phyloP scores from a whole-genome alignment of 257 asterid genomes.

The Petunia secreta region DNA sequence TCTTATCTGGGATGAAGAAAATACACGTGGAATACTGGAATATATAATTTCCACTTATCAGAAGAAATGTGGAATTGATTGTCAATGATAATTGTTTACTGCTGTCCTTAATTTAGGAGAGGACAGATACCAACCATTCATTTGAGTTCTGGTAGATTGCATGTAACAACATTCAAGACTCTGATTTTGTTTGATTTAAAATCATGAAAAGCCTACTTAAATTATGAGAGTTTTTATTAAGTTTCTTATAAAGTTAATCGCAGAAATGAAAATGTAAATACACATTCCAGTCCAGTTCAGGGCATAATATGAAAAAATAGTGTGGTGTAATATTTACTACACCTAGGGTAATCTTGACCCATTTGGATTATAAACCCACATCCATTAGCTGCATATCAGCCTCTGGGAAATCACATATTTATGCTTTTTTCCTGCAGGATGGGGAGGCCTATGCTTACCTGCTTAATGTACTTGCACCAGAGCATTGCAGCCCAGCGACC shows the following conservation, averaged over 20 bases:
- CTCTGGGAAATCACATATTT: constrained; percentile 12
- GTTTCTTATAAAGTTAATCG: not conserved
- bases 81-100: not conserved
- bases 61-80: not conserved
- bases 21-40: not conserved
- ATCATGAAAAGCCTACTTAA: not conserved
- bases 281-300: not conserved
- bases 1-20: not conserved
- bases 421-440: constrained; percentile 60
- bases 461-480: constrained; percentile 98
- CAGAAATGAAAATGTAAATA: not conserved
- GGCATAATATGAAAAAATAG: not conserved
- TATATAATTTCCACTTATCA: not conserved
- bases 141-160: not conserved
- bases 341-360: not conserved
- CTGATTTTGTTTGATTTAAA: not conserved
- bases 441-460: constrained; percentile 97
- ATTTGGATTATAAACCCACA: not conserved
- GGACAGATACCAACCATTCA: not conserved
- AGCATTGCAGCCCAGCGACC: constrained; percentile 80
- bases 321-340: constrained; percentile 20
- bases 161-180: not conserved
- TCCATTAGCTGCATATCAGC: constrained; percentile 18
- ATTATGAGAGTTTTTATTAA: not conserved
- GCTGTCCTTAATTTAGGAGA: constrained; percentile 1